Base-by-base conservation (phyloP, 768 basidiomycete species). In the Phanerochaete sordida region DNA sequence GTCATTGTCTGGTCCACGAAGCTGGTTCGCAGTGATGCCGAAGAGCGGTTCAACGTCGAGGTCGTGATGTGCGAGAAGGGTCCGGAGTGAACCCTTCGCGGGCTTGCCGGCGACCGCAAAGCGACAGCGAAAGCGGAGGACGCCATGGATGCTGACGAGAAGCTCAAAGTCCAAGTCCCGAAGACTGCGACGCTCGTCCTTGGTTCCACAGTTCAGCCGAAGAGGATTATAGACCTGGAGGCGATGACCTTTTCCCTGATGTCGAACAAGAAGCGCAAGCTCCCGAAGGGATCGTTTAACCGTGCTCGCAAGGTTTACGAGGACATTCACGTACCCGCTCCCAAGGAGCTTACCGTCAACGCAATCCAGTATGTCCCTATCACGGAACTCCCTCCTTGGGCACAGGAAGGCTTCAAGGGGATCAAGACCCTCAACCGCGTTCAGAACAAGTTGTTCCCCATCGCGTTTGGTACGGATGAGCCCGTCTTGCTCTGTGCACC, bases 61-160 rank as follows among this genome's bases (percentile, higher is more conserved):
- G 96, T 98, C 2, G 93, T 93, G 0, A 99, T 99, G 97, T 81
- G 96, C 47, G 96, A 98, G 77, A 96, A 93, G 74, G 94, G 93
- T 15, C 84, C 95, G 11, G 95, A 93, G 0, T 98, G 95, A 95
- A 98, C 98, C 71, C 70, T 96, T 54, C 84, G 91, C 57, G 93
- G 94, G 62, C 79, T 98, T 3, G 81, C 86, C 3, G 94, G 95
- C 2, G 94, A 93, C 66, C 79, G 92, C 3, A 85, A 87, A 62
- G 75, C 81, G 2, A 86, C 84, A 68, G 70, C 74, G 23, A 73
- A 69, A 2, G 73, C 70, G 3, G 72, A 70, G 49, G 87, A 90
- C 49, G 85, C 85, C 1, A 94, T 94, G 86, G 90, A 93, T 55
- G 85, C 93, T 26, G 91, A 95, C 68, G 76, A 84, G 51, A 81